Evolutionary conservation across 352 stramenopile genomes (phyloP), one percentile per base, ranked within the genome.

Genomic region (Pythium aristosporum): DNA sequence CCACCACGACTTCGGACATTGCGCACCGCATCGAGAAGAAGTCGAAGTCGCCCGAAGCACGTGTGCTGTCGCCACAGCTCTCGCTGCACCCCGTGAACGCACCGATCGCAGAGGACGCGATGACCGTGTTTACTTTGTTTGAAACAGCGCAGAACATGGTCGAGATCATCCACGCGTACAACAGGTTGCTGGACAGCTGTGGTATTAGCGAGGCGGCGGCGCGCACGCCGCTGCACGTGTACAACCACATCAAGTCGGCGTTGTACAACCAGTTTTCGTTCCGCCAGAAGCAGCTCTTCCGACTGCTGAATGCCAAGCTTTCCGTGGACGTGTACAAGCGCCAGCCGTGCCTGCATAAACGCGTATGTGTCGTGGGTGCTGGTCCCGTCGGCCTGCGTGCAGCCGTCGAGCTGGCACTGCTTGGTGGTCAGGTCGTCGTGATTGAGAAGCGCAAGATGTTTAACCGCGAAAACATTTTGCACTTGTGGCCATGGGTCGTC

Each of bases 361-460:
- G 79, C 20, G 82, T 95, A 7, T 87, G 82, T 42, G 74, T 95
- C 30, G 76, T 92, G 41, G 86, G 86, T 9, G 80, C 81, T n/a
- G 86, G 86, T 3, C 86, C 86, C 1, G 80, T 93, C 3, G 86
- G 86, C 11, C 65, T 95, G 8, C 84, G 85, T 52, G 81, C 82
- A 5, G 84, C 86, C 0, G 81, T 95, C 16, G 86, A 95, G 57
- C 67, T 85, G 15, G 81, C 83, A 28, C 46, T 95, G 23, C 71
- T 93, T 5, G 84, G 86, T 32, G 81, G 76, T 1, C 72, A 92
- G 43, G 86, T 93, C 16, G 76, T 91, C 0, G 74, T 95, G 28
- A 60, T 95, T 20, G 86, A 95, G 66, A 95, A 95, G 77, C 79
- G 86, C 15, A 84, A 88, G 63, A 64, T 78, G 48, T 95, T 95